Percentiles rank a stretch among this genome's conserved stretches.
Evolutionary conservation across 257 asterid species (phyloP).

Genomic region (Capsicum rhomboideum): DNA sequence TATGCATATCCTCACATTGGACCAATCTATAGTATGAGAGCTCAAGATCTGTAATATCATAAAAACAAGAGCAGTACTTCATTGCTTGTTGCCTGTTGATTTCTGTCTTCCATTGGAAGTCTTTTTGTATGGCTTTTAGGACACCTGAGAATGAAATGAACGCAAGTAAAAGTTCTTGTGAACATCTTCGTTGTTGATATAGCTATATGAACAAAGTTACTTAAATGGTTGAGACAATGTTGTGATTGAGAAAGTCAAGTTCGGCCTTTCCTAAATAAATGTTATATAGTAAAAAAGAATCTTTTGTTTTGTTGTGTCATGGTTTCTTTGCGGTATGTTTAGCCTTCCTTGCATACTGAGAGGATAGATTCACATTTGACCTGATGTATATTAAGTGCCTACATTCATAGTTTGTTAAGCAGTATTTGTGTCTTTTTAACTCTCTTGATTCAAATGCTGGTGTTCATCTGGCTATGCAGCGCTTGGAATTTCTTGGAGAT

Average conservation of each 20-base stretch:
- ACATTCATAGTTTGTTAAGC: background rate
- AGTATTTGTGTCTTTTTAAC: background rate
- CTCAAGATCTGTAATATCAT: background rate
- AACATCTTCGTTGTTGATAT: background rate
- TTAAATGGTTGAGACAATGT: background rate
- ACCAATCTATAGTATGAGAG: background rate
- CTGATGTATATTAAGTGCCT: too few species aligned
- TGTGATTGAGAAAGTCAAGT: background rate
- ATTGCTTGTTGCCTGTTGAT: background rate
- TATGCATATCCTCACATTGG: background rate
- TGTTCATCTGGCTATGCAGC: slow-evolving; percentile 25
- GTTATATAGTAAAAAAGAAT: background rate
- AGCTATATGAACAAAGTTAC: background rate
- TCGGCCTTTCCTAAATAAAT: background rate
- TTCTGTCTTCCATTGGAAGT: background rate
- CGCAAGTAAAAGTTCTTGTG: background rate
- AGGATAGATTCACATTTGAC: background rate
- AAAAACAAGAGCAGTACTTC: background rate
- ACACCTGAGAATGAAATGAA: background rate
- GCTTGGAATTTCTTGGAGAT: slow-evolving; percentile 88
- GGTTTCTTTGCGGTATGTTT: background rate
- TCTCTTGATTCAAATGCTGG: background rate
- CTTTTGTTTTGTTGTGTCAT: background rate
- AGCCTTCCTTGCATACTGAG: background rate
- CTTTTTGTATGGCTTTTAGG: background rate